phyloP scores from a whole-genome alignment of 163 green algal species.

The Volvox carteri region DNA sequence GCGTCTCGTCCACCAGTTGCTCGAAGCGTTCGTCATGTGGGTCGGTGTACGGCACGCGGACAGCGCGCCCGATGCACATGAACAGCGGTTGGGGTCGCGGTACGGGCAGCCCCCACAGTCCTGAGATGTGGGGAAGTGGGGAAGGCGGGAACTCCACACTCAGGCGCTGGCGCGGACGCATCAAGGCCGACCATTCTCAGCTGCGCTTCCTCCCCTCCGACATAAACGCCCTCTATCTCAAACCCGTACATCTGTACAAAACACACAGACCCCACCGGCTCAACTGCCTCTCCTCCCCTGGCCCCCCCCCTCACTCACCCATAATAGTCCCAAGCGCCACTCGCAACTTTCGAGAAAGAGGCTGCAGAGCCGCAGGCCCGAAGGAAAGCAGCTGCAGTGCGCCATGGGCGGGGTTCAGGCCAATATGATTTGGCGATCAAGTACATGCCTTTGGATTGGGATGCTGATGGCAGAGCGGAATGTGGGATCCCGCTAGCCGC shows the following conservation, averaged over 20 bases:
- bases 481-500: too few relatives aligned
- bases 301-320: not conserved
- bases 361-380: slow-evolving; percentile 13
- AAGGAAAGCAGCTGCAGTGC: slow-evolving; percentile 31
- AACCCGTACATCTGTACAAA: too few relatives aligned
- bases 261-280: not conserved
- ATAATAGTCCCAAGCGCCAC: slow-evolving; percentile 18
- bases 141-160: too few relatives aligned
- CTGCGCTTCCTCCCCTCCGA: too few relatives aligned
- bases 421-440: too few relatives aligned
- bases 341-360: slow-evolving; percentile 6
- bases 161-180: too few relatives aligned
- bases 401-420: too few relatives aligned
- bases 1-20: slow-evolving; percentile 13
- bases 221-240: too few relatives aligned
- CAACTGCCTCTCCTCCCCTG: not conserved
- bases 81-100: slow-evolving; percentile 29
- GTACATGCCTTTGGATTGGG: too few relatives aligned
- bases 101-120: slow-evolving; percentile 38
- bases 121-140: not conserved
- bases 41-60: slow-evolving; percentile 35
- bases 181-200: too few relatives aligned
- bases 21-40: slow-evolving; percentile 20
- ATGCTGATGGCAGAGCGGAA: too few relatives aligned
- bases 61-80: slow-evolving; percentile 17